A percentile compares a stretch with the other conserved stretches of the same genome.
These are phyloP conservation scores for Andrographis paniculata DNA, from an alignment of 305 asterid genomes.

Conservation along the genomic window DNA sequence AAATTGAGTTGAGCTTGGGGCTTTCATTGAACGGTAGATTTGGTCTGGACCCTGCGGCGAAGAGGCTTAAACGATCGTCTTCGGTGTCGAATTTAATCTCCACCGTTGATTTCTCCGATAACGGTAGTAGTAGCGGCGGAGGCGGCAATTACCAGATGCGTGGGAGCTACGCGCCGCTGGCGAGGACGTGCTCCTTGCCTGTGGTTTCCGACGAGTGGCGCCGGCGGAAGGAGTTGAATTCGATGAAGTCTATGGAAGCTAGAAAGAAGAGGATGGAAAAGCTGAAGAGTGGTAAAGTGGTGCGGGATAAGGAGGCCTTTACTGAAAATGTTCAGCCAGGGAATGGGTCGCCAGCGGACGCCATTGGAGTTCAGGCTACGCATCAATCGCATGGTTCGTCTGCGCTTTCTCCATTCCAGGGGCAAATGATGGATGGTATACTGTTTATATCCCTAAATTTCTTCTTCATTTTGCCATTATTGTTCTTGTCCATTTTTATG, in stretches of 20 bases:
- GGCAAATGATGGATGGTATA: conserved; percentile 34
- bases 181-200: conserved; percentile 46
- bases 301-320: conserved; percentile 30
- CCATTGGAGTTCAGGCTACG: conserved; percentile 11
- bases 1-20: conserved; percentile 43
- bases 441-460: background rate
- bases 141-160: conserved; percentile 8
- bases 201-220: conserved; percentile 30
- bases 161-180: conserved; percentile 28
- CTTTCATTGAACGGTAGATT: conserved; percentile 54
- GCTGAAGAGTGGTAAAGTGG: conserved; percentile 31
- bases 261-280: conserved; percentile 39
- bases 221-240: conserved; percentile 38
- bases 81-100: conserved; percentile 24
- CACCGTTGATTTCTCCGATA: background rate
- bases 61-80: conserved; percentile 31
- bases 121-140: conserved; percentile 17
- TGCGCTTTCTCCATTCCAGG: conserved; percentile 9
- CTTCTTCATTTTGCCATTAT: background rate
- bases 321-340: conserved; percentile 20
- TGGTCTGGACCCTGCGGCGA: conserved; percentile 42
- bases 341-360: conserved; percentile 10
- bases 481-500: background rate
- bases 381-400: conserved; percentile 21
- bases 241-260: conserved; percentile 35